Evolutionary conservation across 331 rosid species (phyloP).

Genomic region (Malus hybrid): DNA sequence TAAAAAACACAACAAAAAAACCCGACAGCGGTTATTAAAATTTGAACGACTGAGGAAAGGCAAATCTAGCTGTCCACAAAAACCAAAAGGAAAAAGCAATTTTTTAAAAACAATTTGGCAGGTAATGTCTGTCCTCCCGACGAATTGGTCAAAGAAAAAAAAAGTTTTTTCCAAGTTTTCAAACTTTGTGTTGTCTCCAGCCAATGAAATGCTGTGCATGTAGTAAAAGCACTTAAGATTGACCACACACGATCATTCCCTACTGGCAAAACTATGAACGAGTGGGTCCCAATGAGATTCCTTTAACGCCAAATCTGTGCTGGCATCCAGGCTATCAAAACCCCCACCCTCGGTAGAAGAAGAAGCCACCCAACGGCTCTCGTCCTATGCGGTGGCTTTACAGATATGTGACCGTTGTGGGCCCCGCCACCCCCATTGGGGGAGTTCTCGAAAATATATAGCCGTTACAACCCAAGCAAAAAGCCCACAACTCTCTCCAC

Average conservation of each 20-base stretch:
- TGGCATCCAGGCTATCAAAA: slow-evolving; percentile 43
- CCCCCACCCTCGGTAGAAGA: slow-evolving; percentile 20
- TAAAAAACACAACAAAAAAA: too few relatives aligned
- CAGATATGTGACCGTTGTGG: slow-evolving; percentile 65
- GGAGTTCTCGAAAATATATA: slow-evolving; percentile 10
- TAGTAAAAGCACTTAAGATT: not conserved
- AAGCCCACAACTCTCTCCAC: not conserved
- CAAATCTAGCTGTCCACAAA: not conserved
- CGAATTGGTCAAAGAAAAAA: not conserved
- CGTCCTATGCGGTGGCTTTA: slow-evolving; percentile 36
- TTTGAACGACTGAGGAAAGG: not conserved
- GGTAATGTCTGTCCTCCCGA: not conserved
- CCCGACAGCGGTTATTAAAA: not conserved
- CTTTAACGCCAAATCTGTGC: slow-evolving; percentile 27
- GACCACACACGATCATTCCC: not conserved
- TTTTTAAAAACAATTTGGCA: not conserved
- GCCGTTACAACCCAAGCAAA: slow-evolving; percentile 9
- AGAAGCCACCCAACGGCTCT: slow-evolving; percentile 56
- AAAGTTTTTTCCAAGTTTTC: fast-evolving
- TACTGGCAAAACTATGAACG: not conserved
- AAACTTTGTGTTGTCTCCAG: too few relatives aligned
- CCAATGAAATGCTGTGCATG: slow-evolving; percentile 2
- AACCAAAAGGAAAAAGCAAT: too few relatives aligned
- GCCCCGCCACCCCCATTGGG: not conserved
- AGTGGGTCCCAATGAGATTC: slow-evolving; percentile 30